Evolutionary conservation across 1,284 basidiomycete genomes (phyloP).

Genomic region (Austroboletus niveus): DNA sequence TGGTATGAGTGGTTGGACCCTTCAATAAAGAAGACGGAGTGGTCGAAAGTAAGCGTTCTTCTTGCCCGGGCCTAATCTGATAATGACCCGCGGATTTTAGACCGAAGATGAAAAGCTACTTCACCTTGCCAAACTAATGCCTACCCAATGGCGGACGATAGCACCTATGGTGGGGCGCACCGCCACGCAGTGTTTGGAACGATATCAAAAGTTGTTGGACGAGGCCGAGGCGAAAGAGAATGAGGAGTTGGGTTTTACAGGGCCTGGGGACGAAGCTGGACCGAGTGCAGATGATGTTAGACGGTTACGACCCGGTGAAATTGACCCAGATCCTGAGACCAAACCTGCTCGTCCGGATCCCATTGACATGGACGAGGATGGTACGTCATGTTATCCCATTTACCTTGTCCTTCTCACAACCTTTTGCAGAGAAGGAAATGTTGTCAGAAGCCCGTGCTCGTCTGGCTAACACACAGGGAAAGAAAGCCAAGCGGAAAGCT

Average conservation of each 20-base stretch:
- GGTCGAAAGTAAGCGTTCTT: constrained; percentile 76
- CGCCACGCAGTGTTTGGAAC: constrained; percentile 96
- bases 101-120: constrained; percentile 98
- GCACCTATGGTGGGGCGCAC: constrained; percentile 99
- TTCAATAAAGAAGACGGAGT: constrained; percentile 99
- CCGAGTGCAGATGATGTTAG: constrained; percentile 91
- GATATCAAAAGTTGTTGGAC: constrained; percentile 97
- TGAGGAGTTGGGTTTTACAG: constrained; percentile 87
- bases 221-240: constrained; percentile 96
- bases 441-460: constrained; percentile 97
- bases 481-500: constrained; percentile 99
- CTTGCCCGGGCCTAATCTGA: not conserved
- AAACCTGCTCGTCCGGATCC: constrained; percentile 98
- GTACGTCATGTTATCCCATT: constrained; percentile 40
- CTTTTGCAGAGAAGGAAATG: constrained; percentile 94
- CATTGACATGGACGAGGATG: constrained; percentile 99
- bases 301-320: constrained; percentile 90
- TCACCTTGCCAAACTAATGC: constrained; percentile 98
- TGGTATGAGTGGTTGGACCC: constrained; percentile 99
- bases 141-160: constrained; percentile 99
- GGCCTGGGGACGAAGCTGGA: constrained; percentile 76
- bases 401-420: constrained; percentile 1
- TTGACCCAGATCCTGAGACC: constrained; percentile 98
- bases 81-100: constrained; percentile 35
- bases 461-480: constrained; percentile 98